Conservation (phyloP, 208 protist species). For the Trypanosoma mega region DNA sequence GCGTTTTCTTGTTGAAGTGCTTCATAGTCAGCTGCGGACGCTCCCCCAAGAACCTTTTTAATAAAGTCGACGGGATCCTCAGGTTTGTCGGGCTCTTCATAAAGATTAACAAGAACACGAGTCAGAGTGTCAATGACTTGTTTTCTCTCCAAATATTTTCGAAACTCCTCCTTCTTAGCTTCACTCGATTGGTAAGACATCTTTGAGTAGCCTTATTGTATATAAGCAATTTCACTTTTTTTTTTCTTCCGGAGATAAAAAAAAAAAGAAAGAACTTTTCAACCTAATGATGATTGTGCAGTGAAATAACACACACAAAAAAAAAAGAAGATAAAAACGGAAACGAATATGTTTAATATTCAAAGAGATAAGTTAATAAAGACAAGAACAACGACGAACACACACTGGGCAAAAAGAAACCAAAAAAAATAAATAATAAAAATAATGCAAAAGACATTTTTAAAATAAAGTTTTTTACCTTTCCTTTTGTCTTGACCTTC, state of each 20-base stretch:
- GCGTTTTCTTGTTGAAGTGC: constrained; percentile 85
- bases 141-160: constrained; percentile 92
- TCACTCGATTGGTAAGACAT: constrained; percentile 93
- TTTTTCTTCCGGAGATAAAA: background rate
- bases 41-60: constrained; percentile 89
- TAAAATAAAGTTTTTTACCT: too few relatives aligned
- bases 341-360: too few relatives aligned
- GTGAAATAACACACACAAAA: background rate
- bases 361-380: too few relatives aligned
- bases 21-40: constrained; percentile 86
- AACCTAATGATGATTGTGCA: too few relatives aligned
- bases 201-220: background rate
- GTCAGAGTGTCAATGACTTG: constrained; percentile 93
- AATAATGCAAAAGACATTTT: too few relatives aligned
- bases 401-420: too few relatives aligned
- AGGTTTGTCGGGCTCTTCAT: constrained; percentile 92
- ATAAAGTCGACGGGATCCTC: constrained; percentile 93
- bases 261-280: background rate
- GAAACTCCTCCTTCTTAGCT: constrained; percentile 95
- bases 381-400: too few relatives aligned
- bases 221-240: background rate
- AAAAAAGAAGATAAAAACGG: background rate
- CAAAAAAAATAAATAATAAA: too few relatives aligned
- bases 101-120: constrained; percentile 91
- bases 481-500: too few relatives aligned